Conservation (phyloP, 148 eudicot genomes). For the Euryodendron excelsum region DNA sequence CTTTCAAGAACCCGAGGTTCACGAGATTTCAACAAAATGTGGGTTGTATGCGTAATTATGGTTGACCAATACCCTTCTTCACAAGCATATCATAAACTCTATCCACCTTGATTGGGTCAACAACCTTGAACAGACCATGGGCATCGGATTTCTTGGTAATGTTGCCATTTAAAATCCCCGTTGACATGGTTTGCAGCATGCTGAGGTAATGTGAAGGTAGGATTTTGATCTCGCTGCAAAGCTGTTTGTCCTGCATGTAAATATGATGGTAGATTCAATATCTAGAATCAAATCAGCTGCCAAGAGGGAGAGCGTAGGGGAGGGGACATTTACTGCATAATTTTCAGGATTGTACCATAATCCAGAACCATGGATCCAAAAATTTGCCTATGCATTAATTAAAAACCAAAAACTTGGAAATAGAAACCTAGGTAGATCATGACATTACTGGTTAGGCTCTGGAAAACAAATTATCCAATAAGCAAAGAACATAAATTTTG, state of each 20-base stretch:
- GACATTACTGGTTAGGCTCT: background rate
- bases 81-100: constrained; percentile 82
- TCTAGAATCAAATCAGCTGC: no score
- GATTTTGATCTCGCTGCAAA: constrained; percentile 74
- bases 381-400: background rate
- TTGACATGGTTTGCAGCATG: constrained; percentile 66
- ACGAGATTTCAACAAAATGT: background rate
- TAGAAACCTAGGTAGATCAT: background rate
- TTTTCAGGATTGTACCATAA: no score
- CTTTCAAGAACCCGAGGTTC: background rate
- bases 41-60: background rate
- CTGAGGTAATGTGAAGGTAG: constrained; percentile 88
- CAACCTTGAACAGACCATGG: constrained; percentile 51
- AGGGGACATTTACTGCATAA: no score
- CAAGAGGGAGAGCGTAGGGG: no score
- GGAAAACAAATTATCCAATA: background rate
- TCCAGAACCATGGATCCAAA: no score
- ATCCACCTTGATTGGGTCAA: constrained; percentile 82
- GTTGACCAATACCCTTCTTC: constrained; percentile 50
- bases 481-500: background rate
- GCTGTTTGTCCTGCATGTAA: constrained; percentile 68
- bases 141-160: constrained; percentile 72
- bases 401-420: background rate
- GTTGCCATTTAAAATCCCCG: constrained; percentile 65
- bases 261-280: background rate